Evolutionary conservation across 2,329 filamentous ascomycete genomes (phyloP).

Genomic region (Cordyceps cateniannulata): DNA sequence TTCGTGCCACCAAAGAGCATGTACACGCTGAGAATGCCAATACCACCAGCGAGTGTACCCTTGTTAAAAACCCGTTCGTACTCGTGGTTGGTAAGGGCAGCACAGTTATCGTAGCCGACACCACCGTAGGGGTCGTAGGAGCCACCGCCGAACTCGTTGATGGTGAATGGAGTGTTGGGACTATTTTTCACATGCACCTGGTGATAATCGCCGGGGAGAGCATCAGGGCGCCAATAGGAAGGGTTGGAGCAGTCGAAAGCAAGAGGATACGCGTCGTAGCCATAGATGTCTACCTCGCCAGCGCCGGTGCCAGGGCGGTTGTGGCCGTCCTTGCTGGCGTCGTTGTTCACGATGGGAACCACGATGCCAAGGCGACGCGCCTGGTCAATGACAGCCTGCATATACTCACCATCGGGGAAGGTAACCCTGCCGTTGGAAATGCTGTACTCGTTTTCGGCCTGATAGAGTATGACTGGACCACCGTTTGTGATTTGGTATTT

Average conservation of each 20-base stretch:
- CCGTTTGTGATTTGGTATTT: conserved; percentile 68
- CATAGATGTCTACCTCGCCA: conserved; percentile 32
- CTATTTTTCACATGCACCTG: conserved; percentile 51
- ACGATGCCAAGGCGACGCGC: conserved; percentile 57
- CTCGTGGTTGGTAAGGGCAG: conserved; percentile 55
- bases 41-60: conserved; percentile 56
- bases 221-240: conserved; percentile 48
- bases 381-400: conserved; percentile 59
- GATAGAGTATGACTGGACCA: conserved; percentile 62
- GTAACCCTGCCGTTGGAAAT: conserved; percentile 26
- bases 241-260: conserved; percentile 37
- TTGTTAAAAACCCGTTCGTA: conserved; percentile 72
- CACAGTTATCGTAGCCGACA: conserved; percentile 58
- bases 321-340: conserved; percentile 39
- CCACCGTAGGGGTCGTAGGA: conserved; percentile 68
- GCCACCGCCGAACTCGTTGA: conserved; percentile 59
- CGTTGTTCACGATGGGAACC: conserved; percentile 65
- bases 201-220: conserved; percentile 51
- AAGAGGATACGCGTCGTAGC: conserved; percentile 40
- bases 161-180: conserved; percentile 55
- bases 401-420: conserved; percentile 59
- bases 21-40: conserved; percentile 62
- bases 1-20: conserved; percentile 74
- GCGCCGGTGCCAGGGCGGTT: conserved; percentile 17
- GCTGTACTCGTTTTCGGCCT: conserved; percentile 64